Evolutionary conservation across 371 early-diverging fungal genomes (phyloP).

Genomic region (Mucor racemosus): DNA sequence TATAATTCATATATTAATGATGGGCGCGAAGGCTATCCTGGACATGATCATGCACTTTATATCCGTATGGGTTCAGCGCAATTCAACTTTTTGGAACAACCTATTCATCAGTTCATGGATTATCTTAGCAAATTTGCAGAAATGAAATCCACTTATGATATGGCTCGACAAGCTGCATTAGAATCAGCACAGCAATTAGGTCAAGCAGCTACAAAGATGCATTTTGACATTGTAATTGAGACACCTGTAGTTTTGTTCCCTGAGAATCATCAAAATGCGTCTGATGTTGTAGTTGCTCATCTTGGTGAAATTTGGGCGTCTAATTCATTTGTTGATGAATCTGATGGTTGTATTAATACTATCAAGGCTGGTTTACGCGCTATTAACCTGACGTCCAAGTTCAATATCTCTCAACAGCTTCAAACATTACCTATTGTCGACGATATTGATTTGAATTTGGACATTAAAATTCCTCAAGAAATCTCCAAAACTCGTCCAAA

Average conservation of each 20-base stretch:
- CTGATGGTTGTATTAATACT: conserved; percentile 56
- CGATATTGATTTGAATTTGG: conserved; percentile 79
- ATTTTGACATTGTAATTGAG: conserved; percentile 85
- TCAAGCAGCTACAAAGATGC: conserved; percentile 70
- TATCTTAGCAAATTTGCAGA: conserved; percentile 82
- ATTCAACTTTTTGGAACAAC: conserved; percentile 69
- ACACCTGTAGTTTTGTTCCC: conserved; percentile 93
- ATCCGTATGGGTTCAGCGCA: conserved; percentile 85
- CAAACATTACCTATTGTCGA: conserved; percentile 84
- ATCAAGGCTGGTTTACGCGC: conserved; percentile 71
- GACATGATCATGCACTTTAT: conserved; percentile 83
- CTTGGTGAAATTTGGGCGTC: conserved; percentile 87
- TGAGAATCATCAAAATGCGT: conserved; percentile 54
- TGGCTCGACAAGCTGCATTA: conserved; percentile 86
- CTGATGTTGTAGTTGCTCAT: conserved; percentile 74
- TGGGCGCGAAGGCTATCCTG: conserved; percentile 65
- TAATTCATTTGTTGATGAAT: conserved; percentile 66
- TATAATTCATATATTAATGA: conserved; percentile 78
- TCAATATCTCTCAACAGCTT: conserved; percentile 38
- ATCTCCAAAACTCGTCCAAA: conserved; percentile 26
- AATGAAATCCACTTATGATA: conserved; percentile 89
- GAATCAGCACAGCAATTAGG: conserved; percentile 76
- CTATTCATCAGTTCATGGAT: conserved; percentile 57
- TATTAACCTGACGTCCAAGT: conserved; percentile 70
- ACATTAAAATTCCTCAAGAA: conserved; percentile 51